Conservation (phyloP, 768 basidiomycete genomes). For the Xerocomus potaroensis region DNA sequence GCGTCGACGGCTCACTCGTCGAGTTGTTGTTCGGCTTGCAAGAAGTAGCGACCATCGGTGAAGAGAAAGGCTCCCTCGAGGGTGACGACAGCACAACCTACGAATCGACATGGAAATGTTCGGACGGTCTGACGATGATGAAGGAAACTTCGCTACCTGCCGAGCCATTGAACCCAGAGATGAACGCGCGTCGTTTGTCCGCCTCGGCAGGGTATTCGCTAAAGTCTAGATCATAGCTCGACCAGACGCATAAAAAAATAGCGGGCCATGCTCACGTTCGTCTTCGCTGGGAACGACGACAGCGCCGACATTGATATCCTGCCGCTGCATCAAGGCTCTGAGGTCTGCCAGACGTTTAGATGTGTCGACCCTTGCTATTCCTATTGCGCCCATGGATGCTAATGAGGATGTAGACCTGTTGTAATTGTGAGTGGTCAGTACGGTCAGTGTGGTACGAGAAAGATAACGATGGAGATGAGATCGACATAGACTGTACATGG, state of each 20-base stretch:
- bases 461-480: slow-evolving; percentile 20
- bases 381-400: slow-evolving; percentile 35
- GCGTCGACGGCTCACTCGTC: slow-evolving; percentile 51
- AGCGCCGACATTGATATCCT: slow-evolving; percentile 55
- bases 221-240: slow-evolving; percentile 48
- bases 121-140: background rate
- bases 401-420: slow-evolving; percentile 9
- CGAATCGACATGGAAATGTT: slow-evolving; percentile 7
- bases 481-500: slow-evolving; percentile 24
- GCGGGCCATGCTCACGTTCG: slow-evolving; percentile 57
- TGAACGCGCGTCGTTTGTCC: slow-evolving; percentile 80
- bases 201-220: slow-evolving; percentile 87
- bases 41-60: slow-evolving; percentile 93
- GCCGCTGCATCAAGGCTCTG: slow-evolving; percentile 63
- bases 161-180: slow-evolving; percentile 92
- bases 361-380: slow-evolving; percentile 52
- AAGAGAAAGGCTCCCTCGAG: slow-evolving; percentile 72
- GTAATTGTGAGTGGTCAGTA: background rate
- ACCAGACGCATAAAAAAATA: background rate
- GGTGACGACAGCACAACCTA: slow-evolving; percentile 78
- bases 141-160: slow-evolving; percentile 53
- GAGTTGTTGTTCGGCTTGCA: slow-evolving; percentile 89
- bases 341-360: slow-evolving; percentile 57
- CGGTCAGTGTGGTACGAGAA: slow-evolving; percentile 9
- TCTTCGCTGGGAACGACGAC: slow-evolving; percentile 90